Base-by-base conservation (phyloP, 192 early-diverging fungal species). In the Cetraspora pellucida region DNA sequence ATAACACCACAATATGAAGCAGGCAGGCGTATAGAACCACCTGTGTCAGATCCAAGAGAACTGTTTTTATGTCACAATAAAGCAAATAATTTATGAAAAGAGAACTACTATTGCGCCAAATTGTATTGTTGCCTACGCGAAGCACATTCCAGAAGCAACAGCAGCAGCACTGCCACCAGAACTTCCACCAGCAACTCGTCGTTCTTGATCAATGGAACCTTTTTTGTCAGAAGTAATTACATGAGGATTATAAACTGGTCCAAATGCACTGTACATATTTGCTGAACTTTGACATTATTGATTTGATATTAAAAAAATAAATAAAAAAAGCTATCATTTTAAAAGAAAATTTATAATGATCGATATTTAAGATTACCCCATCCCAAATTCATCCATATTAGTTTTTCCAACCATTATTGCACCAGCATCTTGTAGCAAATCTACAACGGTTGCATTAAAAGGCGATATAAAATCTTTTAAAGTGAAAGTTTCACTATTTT, bases 311-410 rank as follows among this genome's bases (percentile, higher is more conserved):
- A 8, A 16, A 9, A n/a, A 1, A 14, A 28, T 72, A 37, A 37
- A 7, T 37, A 37, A 6, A 37, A 37, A 37, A 37, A 37, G 0
- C 7, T 37, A 37, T 37, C 3, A 2, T 37, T 37, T 37, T 37
- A 37, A 37, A 37, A 37, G 37, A 37, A 37, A 6, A 37, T 37
- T 37, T 37, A 37, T 6, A 37, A 68, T 13, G 14, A 27, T 25
- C 43, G 28, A 10, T 19, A 8, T 13, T 17, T 43, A 28, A 21
- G 45, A 79, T 49, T 87, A 90, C 82, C 97, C 97, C 95, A 98
- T 98, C 17, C 94, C 97, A 89, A 96, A 98, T 80, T 98, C 95
- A 81, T 98, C 97, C 93, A 97, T 92, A 80, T 97, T 96, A 17
- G 91, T 85, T 71, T 95, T 95, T 25, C 92, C 95, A 5, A 92